Evolutionary conservation across 2,329 filamentous ascomycete genomes (phyloP).

Genomic region (Cytospora piceicola): DNA sequence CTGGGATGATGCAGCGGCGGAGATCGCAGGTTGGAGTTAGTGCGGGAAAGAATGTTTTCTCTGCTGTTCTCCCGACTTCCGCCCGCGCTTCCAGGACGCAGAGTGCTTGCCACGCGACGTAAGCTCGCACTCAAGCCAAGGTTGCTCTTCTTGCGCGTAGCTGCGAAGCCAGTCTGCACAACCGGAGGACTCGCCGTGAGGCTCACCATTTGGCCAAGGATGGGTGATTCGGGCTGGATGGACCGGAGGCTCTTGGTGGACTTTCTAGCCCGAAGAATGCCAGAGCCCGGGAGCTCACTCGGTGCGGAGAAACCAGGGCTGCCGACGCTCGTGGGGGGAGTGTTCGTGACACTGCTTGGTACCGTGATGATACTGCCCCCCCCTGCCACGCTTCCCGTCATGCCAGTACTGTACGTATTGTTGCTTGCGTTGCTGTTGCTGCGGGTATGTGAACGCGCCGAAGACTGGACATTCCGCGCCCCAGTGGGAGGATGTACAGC

Average conservation of each 20-base stretch:
- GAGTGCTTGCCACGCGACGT: constrained; percentile 27
- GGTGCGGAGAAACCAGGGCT: constrained; percentile 15
- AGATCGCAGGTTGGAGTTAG: background rate
- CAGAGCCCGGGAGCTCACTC: constrained; percentile 27
- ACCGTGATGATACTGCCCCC: constrained; percentile 17
- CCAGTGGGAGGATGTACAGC: constrained; percentile 25
- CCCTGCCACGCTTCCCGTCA: constrained; percentile 11
- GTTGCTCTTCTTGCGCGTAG: constrained; percentile 28
- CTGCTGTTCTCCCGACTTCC: constrained; percentile 22
- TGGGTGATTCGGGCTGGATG: constrained; percentile 26
- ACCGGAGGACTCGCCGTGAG: constrained; percentile 28
- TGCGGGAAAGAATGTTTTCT: constrained; percentile 6
- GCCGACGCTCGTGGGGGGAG: constrained; percentile 24
- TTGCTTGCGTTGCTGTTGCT: constrained; percentile 28
- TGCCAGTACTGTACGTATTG: constrained; percentile 14
- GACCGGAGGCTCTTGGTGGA: constrained; percentile 26
- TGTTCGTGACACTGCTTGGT: constrained; percentile 18
- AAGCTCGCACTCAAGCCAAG: constrained; percentile 27
- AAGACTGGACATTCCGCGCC: background rate
- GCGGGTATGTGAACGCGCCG: constrained; percentile 11
- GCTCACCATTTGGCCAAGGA: constrained; percentile 21
- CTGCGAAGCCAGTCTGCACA: constrained; percentile 27
- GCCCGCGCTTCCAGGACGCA: constrained; percentile 23
- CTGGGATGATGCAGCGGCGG: background rate
- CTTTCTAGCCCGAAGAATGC: constrained; percentile 10